Evolutionary conservation across 495 filamentous ascomycete species (phyloP), one percentile per base, ranked within the genome.

Genomic region (Penicillium bialowiezense): DNA sequence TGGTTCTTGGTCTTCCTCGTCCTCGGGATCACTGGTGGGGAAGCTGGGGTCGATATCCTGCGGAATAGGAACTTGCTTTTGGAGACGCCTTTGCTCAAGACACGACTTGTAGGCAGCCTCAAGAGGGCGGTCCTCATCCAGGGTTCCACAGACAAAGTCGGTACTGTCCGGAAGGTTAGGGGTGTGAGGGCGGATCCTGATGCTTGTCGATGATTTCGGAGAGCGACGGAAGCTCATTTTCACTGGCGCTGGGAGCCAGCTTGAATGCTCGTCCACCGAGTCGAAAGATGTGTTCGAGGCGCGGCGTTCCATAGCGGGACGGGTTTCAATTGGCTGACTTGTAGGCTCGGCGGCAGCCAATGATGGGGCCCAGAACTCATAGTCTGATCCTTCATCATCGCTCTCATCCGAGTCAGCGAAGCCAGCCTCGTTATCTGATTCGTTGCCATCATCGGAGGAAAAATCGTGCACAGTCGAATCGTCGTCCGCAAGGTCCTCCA

Each of bases 31-130:
- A 1, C 91, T 95, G 7, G 90, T 90, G 0, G 93, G 93, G 62
- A 97, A 97, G 63, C 89, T 95, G 8, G 93, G 93, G 60, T 98
- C 93, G 51, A 98, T 97, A 56, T 98, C 95, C 55, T 97, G 93
- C 34, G 93, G 91, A 20, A 89, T 87, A 21, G 75, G 57, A 47
- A 83, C 80, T 49, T 88, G 88, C 68, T 90, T 96, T 44, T 83
- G 84, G 34, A 84, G 83, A 49, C 86, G 87, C 31, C 89, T 82
- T 41, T 89, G 83, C 58, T 93, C 88, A 47, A 93, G 75, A 54
- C 86, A 88, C 9, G 88, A 89, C 39, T 95, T 81, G 64, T 96
- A 98, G 2, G 89, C 91, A 50, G 88, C 87, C 63, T 98, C 93
- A 32, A 97, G 68, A n/a, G 89, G 87, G 41, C 89, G 85, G 63